Percentiles rank a stretch among this genome's conserved stretches.
Evolutionary conservation across 2,329 filamentous ascomycete genomes (phyloP).

Genomic region (Aspergillus latus): DNA sequence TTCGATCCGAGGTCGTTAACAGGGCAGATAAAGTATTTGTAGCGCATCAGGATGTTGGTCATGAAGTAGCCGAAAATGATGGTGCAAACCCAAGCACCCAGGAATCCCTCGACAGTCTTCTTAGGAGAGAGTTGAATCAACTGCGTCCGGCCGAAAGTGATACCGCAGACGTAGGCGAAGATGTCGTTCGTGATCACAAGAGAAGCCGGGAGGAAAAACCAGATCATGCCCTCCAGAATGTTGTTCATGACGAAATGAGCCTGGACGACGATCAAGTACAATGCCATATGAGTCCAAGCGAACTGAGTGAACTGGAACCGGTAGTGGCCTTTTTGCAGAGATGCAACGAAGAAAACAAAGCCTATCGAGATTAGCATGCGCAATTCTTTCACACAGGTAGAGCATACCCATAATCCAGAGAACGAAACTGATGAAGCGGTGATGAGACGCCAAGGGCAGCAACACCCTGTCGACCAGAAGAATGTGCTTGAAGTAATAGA

Average conservation of each 20-base stretch:
- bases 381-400: not conserved
- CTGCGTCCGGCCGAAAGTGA: conserved; percentile 93
- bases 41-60: conserved; percentile 80
- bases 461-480: conserved; percentile 91
- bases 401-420: conserved; percentile 90
- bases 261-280: conserved; percentile 96
- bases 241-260: conserved; percentile 99
- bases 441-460: conserved; percentile 90
- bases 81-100: conserved; percentile 94
- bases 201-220: conserved; percentile 95
- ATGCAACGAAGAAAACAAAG: conserved; percentile 96
- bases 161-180: conserved; percentile 95
- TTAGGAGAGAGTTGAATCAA: conserved; percentile 98
- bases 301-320: conserved; percentile 99
- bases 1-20: conserved; percentile 95
- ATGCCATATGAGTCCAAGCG: conserved; percentile 98
- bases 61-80: conserved; percentile 79
- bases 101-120: conserved; percentile 97
- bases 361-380: conserved; percentile 46
- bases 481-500: conserved; percentile 99
- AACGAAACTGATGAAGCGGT: conserved; percentile 97
- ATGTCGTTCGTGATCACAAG: conserved; percentile 99
- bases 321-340: conserved; percentile 92
- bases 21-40: conserved; percentile 97
- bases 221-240: conserved; percentile 98